Conservation (phyloP, 108 stramenopile genomes). For the Fistulifera pelliculosa region DNA sequence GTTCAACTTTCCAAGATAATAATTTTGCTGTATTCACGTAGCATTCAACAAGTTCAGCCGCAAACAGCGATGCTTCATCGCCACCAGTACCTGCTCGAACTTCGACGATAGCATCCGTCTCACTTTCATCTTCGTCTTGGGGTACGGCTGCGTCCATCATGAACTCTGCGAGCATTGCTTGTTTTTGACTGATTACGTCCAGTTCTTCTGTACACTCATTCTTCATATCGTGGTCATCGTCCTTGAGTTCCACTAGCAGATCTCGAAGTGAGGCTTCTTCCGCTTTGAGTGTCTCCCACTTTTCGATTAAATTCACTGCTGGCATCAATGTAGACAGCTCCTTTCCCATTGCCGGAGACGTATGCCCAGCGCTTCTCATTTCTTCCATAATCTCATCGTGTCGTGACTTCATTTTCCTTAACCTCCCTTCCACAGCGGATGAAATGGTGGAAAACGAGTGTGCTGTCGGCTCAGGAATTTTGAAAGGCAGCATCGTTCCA, state of each 20-base stretch:
- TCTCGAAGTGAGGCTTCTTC: constrained; percentile 45
- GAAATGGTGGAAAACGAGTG: neutral
- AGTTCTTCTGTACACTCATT: constrained; percentile 46
- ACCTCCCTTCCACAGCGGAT: constrained; percentile 1
- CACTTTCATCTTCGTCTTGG: constrained; percentile 59
- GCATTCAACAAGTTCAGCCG: constrained; percentile 70
- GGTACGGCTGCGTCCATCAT: constrained; percentile 57
- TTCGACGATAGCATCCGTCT: constrained; percentile 85
- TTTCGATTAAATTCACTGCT: constrained; percentile 18
- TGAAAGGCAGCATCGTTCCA: too few relatives aligned
- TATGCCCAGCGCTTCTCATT: constrained; percentile 5
- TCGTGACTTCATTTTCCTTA: neutral
- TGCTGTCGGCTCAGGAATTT: too few relatives aligned
- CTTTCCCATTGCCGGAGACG: constrained; percentile 26
- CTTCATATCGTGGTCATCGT: constrained; percentile 35
- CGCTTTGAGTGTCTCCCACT: constrained; percentile 20
- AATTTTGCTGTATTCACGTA: constrained; percentile 74
- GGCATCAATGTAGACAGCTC: constrained; percentile 51
- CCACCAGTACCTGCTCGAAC: constrained; percentile 95
- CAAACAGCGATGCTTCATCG: constrained; percentile 92
- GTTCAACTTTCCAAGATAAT: constrained; percentile 58
- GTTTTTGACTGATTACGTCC: constrained; percentile 27
- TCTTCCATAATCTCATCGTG: constrained; percentile 8
- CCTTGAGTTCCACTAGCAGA: constrained; percentile 38
- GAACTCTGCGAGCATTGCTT: constrained; percentile 24